Evolutionary conservation across 2,329 filamentous ascomycete species (phyloP).

Genomic region (Monosporascus ibericus): DNA sequence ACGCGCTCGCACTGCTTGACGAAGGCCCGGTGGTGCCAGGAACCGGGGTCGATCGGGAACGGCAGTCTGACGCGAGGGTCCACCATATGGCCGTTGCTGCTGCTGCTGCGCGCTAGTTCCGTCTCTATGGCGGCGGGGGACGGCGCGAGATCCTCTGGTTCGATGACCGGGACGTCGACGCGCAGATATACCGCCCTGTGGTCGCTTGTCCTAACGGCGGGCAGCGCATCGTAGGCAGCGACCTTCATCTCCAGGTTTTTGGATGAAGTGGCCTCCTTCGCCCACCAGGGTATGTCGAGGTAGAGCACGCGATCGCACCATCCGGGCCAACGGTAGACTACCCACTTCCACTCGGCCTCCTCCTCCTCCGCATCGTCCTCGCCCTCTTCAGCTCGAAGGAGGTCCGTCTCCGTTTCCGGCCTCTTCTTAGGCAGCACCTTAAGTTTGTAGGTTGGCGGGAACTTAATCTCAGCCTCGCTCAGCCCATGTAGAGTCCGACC

Average conservation of each 20-base stretch:
- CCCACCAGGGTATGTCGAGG: conserved; percentile 54
- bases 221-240: conserved; percentile 67
- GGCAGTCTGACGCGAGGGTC: conserved; percentile 34
- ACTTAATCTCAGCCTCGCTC: conserved; percentile 65
- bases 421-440: conserved; percentile 35
- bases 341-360: conserved; percentile 61
- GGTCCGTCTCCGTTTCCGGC: conserved; percentile 4
- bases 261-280: conserved; percentile 22
- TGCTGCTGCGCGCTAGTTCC: conserved; percentile 7
- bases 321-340: conserved; percentile 75
- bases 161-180: conserved; percentile 56
- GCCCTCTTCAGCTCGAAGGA: conserved; percentile 15
- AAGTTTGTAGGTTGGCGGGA: conserved; percentile 95
- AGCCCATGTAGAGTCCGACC: conserved; percentile 73
- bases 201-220: conserved; percentile 76
- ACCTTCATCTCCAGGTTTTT: conserved; percentile 38
- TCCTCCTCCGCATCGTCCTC: conserved; percentile 21
- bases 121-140: conserved; percentile 13
- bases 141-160: conserved; percentile 32
- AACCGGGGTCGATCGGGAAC: conserved; percentile 46
- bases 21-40: conserved; percentile 42
- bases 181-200: conserved; percentile 79
- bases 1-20: conserved; percentile 28
- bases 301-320: conserved; percentile 93
- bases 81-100: background rate